Percentiles rank a stretch among this genome's conserved stretches.
Conservation (phyloP, 2,329 filamentous ascomycete species). For the Teratosphaeria destructans region DNA sequence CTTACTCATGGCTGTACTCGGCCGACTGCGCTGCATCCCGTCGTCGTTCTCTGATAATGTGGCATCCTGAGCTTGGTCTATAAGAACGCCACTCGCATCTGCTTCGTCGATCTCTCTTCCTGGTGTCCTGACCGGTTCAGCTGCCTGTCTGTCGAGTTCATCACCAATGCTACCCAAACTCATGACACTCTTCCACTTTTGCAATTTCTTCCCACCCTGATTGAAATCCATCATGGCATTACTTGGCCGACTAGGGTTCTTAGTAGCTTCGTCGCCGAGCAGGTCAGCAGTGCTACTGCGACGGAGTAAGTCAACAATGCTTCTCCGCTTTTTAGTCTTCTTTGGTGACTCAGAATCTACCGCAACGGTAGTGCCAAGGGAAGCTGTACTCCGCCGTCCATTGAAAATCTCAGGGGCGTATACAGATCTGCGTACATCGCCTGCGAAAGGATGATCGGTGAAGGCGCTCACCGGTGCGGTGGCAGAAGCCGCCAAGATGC, state of each 20-base stretch:
- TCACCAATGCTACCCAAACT: slow-evolving; percentile 21
- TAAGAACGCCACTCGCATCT: slow-evolving; percentile 11
- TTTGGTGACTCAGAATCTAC: slow-evolving; percentile 2
- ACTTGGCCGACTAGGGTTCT: slow-evolving; percentile 16
- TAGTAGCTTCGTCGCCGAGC: slow-evolving; percentile 28
- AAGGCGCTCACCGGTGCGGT: slow-evolving; percentile 83
- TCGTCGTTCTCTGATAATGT: slow-evolving; percentile 24
- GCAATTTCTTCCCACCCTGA: slow-evolving; percentile 23
- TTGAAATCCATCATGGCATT: slow-evolving; percentile 23
- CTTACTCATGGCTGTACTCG: slow-evolving; percentile 2
- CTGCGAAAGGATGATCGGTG: slow-evolving; percentile 76
- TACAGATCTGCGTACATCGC: slow-evolving; percentile 62
- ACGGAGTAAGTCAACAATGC: slow-evolving; percentile 21
- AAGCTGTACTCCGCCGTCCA: slow-evolving; percentile 15
- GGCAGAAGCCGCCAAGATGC: slow-evolving; percentile 81
- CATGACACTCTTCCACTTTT: slow-evolving; percentile 25
- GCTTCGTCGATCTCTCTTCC: slow-evolving; percentile 10
- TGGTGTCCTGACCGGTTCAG: slow-evolving; percentile 7
- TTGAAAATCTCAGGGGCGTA: slow-evolving; percentile 45
- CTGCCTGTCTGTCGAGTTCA: neutral
- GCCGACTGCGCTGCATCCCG: slow-evolving; percentile 3
- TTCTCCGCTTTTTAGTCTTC: slow-evolving; percentile 20
- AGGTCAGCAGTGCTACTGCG: slow-evolving; percentile 16
- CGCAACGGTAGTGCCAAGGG: slow-evolving; percentile 1
- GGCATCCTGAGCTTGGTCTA: slow-evolving; percentile 21